These are phyloP conservation scores for Carex sylvatica DNA, from an alignment of 202 grass and related monocot species.

Conservation along the genomic window DNA sequence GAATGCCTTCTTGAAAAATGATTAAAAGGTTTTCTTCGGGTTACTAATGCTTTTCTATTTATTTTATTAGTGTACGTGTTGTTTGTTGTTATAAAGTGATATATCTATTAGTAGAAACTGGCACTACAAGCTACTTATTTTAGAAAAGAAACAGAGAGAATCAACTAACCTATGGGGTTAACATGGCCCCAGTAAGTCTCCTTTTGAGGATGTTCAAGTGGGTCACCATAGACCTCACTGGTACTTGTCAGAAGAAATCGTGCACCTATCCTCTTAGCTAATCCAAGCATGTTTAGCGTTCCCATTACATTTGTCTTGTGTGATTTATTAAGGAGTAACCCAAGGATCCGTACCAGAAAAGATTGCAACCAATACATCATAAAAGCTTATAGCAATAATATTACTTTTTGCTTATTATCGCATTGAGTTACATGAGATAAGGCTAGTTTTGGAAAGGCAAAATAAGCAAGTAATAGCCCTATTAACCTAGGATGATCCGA, in stretches of 20 bases:
- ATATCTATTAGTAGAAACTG: neutral
- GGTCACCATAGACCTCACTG: slow-evolving; percentile 90
- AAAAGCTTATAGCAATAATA: neutral
- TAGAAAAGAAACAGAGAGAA: neutral
- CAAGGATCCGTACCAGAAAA: neutral
- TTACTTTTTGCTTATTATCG: neutral
- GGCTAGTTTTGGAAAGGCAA: neutral
- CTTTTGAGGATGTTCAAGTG: slow-evolving; percentile 93
- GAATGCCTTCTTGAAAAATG: neutral
- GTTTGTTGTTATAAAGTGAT: neutral
- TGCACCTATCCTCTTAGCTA: slow-evolving; percentile 91
- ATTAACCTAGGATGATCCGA: neutral
- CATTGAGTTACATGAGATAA: neutral
- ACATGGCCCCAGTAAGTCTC: slow-evolving; percentile 98
- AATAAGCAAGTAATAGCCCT: neutral
- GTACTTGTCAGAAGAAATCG: slow-evolving; percentile 93
- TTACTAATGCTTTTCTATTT: neutral
- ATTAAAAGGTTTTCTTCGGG: neutral
- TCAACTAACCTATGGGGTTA: slow-evolving; percentile 74
- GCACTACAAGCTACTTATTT: neutral
- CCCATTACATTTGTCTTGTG: slow-evolving; percentile 99
- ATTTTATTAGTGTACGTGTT: neutral
- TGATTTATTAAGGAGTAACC: slow-evolving; percentile 46
- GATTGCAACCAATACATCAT: neutral
- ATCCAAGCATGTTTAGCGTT: slow-evolving; percentile 92